Evolutionary conservation across 352 stramenopile genomes (phyloP), one percentile per base, ranked within the genome.

Genomic region (Phytophthora chlamydospora): DNA sequence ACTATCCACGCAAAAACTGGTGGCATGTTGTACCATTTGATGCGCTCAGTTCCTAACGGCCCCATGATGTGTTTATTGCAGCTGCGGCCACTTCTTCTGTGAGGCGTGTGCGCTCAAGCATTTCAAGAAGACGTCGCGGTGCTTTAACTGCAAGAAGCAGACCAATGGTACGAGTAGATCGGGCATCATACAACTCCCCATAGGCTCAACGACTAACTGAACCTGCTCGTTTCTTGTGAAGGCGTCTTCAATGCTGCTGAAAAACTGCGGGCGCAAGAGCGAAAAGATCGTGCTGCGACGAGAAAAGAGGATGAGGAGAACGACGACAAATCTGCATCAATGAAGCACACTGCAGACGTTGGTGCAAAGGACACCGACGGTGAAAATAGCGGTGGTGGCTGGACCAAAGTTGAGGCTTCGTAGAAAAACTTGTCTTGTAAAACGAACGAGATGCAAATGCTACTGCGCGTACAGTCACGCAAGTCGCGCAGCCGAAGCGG

Each of bases 21-120:
- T 39, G 31, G 17, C 24, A 21, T 56, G 17, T 24, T 24, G 21
- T 24, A 24, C 16, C 31, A 27, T 48, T 43, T 11, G 46, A 12
- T 3, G 21, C 13, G 6, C 19, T 52, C 27, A 13, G 6, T 29
- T 29, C 8, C 17, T 43, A 29, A 50, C 40, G 24, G n/a, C 19
- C 19, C 24, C 2, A 11, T 47, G 6, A 21, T 63, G 2, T 62
- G 39, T 54, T 21, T 19, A 1, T 24, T 48, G 8, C 36, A 90
- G 81, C 13, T 99, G 97, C 47, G 83, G 84, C 0, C 97, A 99
- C 71, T 99, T 98, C 67, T 99, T 99, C 77, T 99, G 96, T 56
- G 81, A 98, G 66, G 49, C 76, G 17, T 99, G 97, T 52, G 94
- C 97, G 24, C 69, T 98, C 33, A 83, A 92, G 58, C 76, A 89